These are phyloP conservation scores for Salix dunnii DNA, from an alignment of 345 rosid genomes.

Conservation along the genomic window DNA sequence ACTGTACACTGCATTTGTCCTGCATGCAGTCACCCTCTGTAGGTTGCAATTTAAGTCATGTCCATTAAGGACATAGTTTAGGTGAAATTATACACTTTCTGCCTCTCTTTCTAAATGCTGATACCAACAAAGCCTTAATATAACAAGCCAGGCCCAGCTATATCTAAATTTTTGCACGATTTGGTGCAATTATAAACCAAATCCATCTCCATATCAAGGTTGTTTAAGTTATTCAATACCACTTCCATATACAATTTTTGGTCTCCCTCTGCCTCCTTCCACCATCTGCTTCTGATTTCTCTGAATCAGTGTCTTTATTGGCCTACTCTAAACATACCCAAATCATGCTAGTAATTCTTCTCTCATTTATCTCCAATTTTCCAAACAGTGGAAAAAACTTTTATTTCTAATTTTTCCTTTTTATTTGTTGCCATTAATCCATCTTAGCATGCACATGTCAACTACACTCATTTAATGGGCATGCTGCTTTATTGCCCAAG, in stretches of 20 bases:
- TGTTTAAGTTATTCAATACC: not conserved
- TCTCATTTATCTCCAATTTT: not conserved
- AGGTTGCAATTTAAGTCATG: not conserved
- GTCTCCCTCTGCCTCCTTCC: not conserved
- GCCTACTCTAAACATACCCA: not conserved
- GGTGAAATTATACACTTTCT: not conserved
- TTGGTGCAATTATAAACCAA: not conserved
- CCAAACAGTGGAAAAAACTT: not conserved
- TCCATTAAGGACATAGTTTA: not conserved
- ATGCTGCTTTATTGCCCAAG: not conserved
- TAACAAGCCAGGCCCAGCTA: not conserved
- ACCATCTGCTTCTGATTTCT: not conserved
- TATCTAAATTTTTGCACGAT: not conserved
- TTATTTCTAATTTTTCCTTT: not conserved
- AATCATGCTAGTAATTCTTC: not conserved
- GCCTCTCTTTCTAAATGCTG: not conserved
- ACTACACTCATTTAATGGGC: not conserved
- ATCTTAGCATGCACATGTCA: not conserved
- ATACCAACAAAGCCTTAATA: not conserved
- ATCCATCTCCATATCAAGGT: not conserved
- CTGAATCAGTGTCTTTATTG: not conserved
- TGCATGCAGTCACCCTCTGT: not conserved
- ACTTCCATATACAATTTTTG: not conserved
- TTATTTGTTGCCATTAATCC: not conserved
- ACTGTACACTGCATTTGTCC: not conserved